Conservation (phyloP, 163 green algal species). For the Prototheca wickerhamii region DNA sequence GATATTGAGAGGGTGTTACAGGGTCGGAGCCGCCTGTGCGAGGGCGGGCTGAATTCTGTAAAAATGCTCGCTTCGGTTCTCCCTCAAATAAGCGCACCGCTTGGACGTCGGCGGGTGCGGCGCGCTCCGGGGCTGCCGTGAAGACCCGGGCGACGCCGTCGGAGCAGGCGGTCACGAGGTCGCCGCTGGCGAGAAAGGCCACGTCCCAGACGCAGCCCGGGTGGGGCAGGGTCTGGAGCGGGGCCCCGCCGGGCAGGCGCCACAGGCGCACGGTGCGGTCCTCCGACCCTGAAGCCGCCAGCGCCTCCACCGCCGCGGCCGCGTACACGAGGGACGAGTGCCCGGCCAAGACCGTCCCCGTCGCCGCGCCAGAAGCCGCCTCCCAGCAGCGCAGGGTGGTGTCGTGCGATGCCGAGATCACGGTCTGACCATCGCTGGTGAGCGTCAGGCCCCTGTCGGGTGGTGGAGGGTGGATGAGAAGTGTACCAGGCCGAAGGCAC, state of each 20-base stretch:
- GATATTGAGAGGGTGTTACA: no score
- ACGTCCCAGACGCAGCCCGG: slow-evolving; percentile 83
- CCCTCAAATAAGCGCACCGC: no score
- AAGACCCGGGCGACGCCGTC: slow-evolving; percentile 77
- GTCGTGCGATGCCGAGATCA: slow-evolving; percentile 73
- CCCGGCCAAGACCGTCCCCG: slow-evolving; percentile 43
- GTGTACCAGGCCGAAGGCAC: no score
- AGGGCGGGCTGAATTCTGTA: no score
- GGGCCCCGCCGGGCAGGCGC: slow-evolving; percentile 33
- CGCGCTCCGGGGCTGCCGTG: slow-evolving; percentile 32
- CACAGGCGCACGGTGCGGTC: slow-evolving; percentile 64
- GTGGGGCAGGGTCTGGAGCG: slow-evolving; percentile 53
- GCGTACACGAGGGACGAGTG: slow-evolving; percentile 80
- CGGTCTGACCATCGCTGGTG: no score
- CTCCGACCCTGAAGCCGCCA: slow-evolving; percentile 68
- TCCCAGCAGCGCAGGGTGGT: slow-evolving; percentile 29
- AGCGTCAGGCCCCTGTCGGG: no score
- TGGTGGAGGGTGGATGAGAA: no score
- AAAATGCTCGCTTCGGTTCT: no score
- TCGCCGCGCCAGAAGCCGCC: slow-evolving; percentile 36
- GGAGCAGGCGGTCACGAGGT: slow-evolving; percentile 78
- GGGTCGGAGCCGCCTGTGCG: no score
- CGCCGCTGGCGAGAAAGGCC: slow-evolving; percentile 60
- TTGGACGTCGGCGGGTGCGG: slow-evolving; percentile 18
- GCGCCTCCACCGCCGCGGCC: slow-evolving; percentile 16